Percentiles rank a stretch among this genome's conserved stretches.
Conservation (phyloP, 768 basidiomycete species). For the Boletus reticulatus region DNA sequence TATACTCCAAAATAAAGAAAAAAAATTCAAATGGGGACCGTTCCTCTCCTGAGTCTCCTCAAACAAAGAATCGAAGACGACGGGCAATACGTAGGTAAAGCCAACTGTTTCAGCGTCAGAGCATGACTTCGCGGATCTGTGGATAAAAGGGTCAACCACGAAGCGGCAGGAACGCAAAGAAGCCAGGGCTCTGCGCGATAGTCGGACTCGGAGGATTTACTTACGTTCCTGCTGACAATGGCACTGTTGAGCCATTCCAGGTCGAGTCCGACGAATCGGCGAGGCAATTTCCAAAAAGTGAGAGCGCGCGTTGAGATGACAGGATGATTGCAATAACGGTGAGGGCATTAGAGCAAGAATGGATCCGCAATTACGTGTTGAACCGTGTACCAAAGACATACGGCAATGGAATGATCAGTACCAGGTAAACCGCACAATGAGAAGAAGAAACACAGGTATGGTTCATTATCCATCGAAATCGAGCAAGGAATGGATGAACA, state of each 20-base stretch:
- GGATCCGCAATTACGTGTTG: constrained; percentile 29
- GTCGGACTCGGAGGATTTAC: constrained; percentile 30
- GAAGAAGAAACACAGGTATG: constrained; percentile 6
- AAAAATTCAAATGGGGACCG: not conserved
- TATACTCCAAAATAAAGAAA: not conserved
- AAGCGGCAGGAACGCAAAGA: not conserved
- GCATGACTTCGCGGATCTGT: constrained; percentile 53
- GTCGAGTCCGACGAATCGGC: not conserved
- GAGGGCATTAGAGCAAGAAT: constrained; percentile 19
- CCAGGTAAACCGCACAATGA: constrained; percentile 7
- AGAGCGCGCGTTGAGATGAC: constrained; percentile 1
- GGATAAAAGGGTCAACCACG: not conserved
- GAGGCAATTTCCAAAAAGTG: constrained; percentile 9
- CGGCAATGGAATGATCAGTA: constrained; percentile 19
- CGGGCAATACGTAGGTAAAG: not conserved
- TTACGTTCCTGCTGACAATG: constrained; percentile 69
- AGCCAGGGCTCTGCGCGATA: not conserved
- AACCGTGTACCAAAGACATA: constrained; percentile 23
- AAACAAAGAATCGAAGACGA: not conserved
- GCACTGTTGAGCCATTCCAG: constrained; percentile 39
- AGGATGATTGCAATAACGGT: not conserved
- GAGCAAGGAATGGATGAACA: constrained; percentile 14
- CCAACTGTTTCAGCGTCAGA: constrained; percentile 29
- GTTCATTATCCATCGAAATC: constrained; percentile 18
- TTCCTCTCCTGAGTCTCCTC: not conserved